Base-by-base conservation (phyloP, 345 rosid genomes). In the Eucalyptus grandis region DNA sequence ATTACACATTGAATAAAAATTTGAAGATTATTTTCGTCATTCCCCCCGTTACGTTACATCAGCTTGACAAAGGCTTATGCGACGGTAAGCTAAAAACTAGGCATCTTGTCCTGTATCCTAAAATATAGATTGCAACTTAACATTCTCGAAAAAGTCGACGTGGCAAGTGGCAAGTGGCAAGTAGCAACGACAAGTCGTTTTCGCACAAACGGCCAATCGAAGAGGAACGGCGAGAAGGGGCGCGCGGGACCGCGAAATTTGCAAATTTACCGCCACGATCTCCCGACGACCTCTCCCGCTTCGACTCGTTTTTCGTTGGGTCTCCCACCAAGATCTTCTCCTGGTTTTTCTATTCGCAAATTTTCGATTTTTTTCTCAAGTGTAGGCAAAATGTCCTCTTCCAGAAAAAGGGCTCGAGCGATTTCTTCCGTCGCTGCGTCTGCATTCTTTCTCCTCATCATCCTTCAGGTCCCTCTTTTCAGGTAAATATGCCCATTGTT, bases 391-490 rank as follows among this genome's bases (percentile, higher is more conserved):
- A 94, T 94, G 98, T 94, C 89, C 90, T 91, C 93, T 56, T 93
- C 97, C 24, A 95, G 89, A 92, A 94, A 93, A 95, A 91, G 92
- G 94, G 98, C 99, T 43, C 88, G 91, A 88, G 46, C 86, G 89
- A 89, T 96, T 87, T 95, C 98, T 54, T 88, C 91, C 37, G 56
- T 93, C 88, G 96, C 99, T 53, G 91, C 93, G 69, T 90, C 69
- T 26, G 24, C 94, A 2, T 93, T 90, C 91, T 90, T 95, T 87
- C 87, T 92, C 88, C 87, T 96, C 93, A 91, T 97, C 88, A 89
- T 96, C 92, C 93, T 96, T 83, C 99, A 96, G 93, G 88, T 95
- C 88, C 96, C 99, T 86, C 97, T 96, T 89, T 97, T 97, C 96
- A 95, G 99, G 99, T 96, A 95, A 51, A 21, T 40, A 21, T 40